Conservation (phyloP, 1,284 basidiomycete species). For the Stereum hirsutum region DNA sequence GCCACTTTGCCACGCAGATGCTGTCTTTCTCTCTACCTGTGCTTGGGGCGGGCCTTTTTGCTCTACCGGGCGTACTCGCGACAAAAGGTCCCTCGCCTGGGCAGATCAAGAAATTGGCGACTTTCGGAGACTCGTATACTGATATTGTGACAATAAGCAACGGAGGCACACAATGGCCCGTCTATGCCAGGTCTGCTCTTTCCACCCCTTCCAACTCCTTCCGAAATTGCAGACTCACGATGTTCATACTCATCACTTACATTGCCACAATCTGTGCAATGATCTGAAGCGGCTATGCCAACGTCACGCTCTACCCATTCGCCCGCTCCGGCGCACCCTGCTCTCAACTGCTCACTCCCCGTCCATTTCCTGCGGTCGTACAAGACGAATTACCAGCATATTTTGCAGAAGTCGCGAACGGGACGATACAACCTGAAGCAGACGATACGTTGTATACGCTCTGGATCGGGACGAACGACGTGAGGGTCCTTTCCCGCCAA, state of each 20-base stretch:
- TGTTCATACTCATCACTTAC: too few relatives aligned
- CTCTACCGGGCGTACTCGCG: too few relatives aligned
- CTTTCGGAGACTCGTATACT: conserved; percentile 39
- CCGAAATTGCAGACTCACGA: too few relatives aligned
- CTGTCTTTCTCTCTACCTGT: too few relatives aligned
- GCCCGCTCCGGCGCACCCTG: conserved; percentile 35
- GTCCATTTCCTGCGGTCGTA: conserved; percentile 28
- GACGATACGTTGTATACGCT: conserved; percentile 36
- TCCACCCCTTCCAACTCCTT: too few relatives aligned
- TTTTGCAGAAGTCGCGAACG: conserved; percentile 20
- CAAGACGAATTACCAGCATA: conserved; percentile 29
- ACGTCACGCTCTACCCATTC: conserved; percentile 29
- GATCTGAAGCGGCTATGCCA: too few relatives aligned
- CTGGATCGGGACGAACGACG: conserved; percentile 43
- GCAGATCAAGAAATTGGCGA: conserved; percentile 32
- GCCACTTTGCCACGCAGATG: too few relatives aligned
- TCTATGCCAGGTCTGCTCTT: conserved; percentile 29
- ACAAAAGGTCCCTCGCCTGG: conserved; percentile 15
- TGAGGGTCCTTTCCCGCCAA: too few relatives aligned
- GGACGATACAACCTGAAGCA: conserved; percentile 17
- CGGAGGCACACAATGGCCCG: conserved; percentile 32
- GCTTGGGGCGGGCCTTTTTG: too few relatives aligned
- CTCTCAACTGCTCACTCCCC: conserved; percentile 29
- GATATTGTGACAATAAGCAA: conserved; percentile 25
- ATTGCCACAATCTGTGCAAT: too few relatives aligned